Evolutionary conservation across 805 yeast species (phyloP), one percentile per base, ranked within the genome.

Genomic region (Ogataea neopini): DNA sequence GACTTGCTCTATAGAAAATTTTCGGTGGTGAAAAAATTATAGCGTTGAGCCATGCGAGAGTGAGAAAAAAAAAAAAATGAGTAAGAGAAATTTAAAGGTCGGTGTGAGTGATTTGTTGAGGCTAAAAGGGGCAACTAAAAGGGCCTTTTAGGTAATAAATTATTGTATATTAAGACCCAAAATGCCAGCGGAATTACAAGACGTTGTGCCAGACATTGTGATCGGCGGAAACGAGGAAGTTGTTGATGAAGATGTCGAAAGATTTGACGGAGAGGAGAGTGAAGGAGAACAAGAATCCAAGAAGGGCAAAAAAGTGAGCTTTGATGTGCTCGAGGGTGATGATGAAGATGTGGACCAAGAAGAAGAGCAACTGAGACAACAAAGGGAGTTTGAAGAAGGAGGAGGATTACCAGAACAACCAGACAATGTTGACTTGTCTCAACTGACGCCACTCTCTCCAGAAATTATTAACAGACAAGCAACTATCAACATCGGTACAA

Each of bases 391-490:
- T 60, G 95, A 88, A 76, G 98, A 89, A 70, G 97, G 98, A 68
- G 98, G 98, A 50, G 99, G 99, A 44, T 79, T 94, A 50, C 99
- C 99, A 46, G 96, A 87, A 68, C 99, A 94, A 72, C 96, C 97
- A 48, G 85, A 78, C 33, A 75, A 88, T 71, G 96, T 96, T 49
- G 97, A 91, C 66, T 86, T 92, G 62, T 57, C 86, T 34, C 66
- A 73, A 56, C 73, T 94, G 72, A 88, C 92, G 40, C 97, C 99
- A 28, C 74, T 88, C 53, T 85, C 95, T 6, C 94, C 96, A 45
- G 99, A 91, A 64, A 95, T 94, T 66, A 94, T 94, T 73, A 88
- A 88, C 70, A 87, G 99, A 80, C 99, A 94, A 75, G 99, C 99
- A 53, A 94, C 99, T 42, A 89, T 94, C 67, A 94, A 94, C 71